Evolutionary conservation across 2,329 filamentous ascomycete genomes (phyloP).

Genomic region (Lachnellula arida): DNA sequence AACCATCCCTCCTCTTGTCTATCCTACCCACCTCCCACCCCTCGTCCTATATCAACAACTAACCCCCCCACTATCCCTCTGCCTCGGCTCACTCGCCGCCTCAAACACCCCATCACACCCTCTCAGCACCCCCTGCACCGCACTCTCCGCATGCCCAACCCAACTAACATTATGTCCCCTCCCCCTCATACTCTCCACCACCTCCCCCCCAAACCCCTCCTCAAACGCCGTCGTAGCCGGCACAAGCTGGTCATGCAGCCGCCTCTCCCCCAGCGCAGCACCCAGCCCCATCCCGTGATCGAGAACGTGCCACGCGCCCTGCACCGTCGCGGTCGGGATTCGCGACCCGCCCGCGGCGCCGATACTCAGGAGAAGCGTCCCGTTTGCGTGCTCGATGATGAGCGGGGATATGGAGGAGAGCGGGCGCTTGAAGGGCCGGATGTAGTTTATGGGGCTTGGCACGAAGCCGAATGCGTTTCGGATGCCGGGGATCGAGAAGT

Average conservation of each 20-base stretch:
- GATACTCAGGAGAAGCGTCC: constrained; percentile 61
- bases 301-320: constrained; percentile 68
- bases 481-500: constrained; percentile 78
- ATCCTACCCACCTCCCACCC: too few species aligned
- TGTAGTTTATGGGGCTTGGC: constrained; percentile 75
- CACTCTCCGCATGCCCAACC: constrained; percentile 58
- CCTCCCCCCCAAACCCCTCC: constrained; percentile 59
- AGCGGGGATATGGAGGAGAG: constrained; percentile 78
- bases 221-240: constrained; percentile 68
- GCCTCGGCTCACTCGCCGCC: constrained; percentile 70
- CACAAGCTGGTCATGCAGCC: constrained; percentile 78
- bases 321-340: constrained; percentile 76
- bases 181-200: constrained; percentile 56
- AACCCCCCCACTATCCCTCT: constrained; percentile 62
- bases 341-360: constrained; percentile 77
- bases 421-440: constrained; percentile 75
- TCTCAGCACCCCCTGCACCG: constrained; percentile 65
- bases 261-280: constrained; percentile 59
- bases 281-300: constrained; percentile 56
- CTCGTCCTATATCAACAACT: not conserved
- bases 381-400: constrained; percentile 65
- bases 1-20: too few species aligned
- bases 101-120: constrained; percentile 66
- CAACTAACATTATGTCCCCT: constrained; percentile 69
- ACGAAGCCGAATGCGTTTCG: constrained; percentile 82